phyloP scores from a whole-genome alignment of 768 basidiomycete genomes.

The Saitozyma podzolica region DNA sequence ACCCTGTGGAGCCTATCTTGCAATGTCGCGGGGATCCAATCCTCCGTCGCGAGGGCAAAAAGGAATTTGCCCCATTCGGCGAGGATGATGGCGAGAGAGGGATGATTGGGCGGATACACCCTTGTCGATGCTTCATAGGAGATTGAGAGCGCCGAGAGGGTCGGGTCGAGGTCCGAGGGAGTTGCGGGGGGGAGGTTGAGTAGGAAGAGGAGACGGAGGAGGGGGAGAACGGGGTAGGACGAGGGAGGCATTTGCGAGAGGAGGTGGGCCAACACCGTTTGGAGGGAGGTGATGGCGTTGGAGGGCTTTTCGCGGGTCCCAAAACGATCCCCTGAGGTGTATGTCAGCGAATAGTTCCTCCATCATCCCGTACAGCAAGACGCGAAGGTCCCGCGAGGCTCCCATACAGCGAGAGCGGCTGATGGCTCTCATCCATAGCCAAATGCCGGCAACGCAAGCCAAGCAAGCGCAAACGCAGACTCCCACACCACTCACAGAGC shows the following conservation, averaged over 20 bases:
- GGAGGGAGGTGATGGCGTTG: not conserved
- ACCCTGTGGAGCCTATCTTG: constrained; percentile 8
- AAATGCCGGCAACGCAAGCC: not conserved
- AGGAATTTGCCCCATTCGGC: constrained; percentile 81
- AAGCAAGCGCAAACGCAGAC: not conserved
- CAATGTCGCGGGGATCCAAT: constrained; percentile 14
- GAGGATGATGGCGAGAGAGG: constrained; percentile 70
- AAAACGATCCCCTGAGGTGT: not conserved
- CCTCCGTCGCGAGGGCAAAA: constrained; percentile 21
- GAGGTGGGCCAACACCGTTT: not conserved
- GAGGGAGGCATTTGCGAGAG: constrained; percentile 1
- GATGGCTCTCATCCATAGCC: too few relatives aligned
- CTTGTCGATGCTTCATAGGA: constrained; percentile 60
- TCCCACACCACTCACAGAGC: constrained; percentile 13
- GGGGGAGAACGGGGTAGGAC: constrained; percentile 10
- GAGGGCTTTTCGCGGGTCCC: not conserved
- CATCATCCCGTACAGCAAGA: too few relatives aligned
- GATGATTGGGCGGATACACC: constrained; percentile 68
- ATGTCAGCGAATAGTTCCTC: too few relatives aligned
- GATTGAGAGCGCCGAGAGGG: constrained; percentile 55
- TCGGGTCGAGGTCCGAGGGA: not conserved
- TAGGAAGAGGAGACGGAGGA: constrained; percentile 11
- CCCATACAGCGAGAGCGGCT: too few relatives aligned
- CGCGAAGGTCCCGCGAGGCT: too few relatives aligned
- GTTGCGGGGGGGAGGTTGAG: not conserved